Evolutionary conservation across 805 yeast species (phyloP), one percentile per base, ranked within the genome.

Genomic region (Ogataea nonfermentans): DNA sequence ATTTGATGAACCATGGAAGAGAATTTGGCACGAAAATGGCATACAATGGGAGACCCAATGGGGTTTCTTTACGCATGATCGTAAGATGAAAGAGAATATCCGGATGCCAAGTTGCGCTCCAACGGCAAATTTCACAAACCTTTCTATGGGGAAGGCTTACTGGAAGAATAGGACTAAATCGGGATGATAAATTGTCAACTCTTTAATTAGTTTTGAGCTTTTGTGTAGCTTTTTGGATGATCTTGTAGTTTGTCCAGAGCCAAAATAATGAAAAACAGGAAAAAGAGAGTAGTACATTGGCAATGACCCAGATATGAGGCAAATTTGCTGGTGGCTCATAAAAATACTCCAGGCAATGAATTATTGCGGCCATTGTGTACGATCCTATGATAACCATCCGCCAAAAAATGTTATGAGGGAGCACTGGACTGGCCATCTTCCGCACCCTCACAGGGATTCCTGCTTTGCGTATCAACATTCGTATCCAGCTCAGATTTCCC

Each of bases 281-380:
- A 56, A 87, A 89, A 0, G 93, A 83, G 3, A 89, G 54, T 0
- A 81, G 53, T 29, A 83, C 78, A 55, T 93, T 93, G 3, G 78
- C 73, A 16, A 91, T 70, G 0, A 86, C 86, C 90, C 93, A 87
- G 4, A 93, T 50, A 59, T 93, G 97, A 2, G 97, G 96, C 47
- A 78, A 82, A 26, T 62, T 57, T 1, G 58, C 45, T 1, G 91
- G 87, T 2, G 95, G 80, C 1, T 46, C 51, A 8, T 71, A 42
- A 15, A 61, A 50, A 25, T 60, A 53, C 41, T 89, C 96, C 6
- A 76, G 57, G 0, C 70, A 34, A 48, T 83, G 90, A 20, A 81
- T 63, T 0, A 52, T 58, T 1, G 66, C 54, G 52, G 82, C 74
- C 0, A 68, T 75, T 1, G 74, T 8, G 78, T 60, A 50, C 0